phyloP scores from a whole-genome alignment of 2,329 filamentous ascomycete species.

The Clonostachys sp. region DNA sequence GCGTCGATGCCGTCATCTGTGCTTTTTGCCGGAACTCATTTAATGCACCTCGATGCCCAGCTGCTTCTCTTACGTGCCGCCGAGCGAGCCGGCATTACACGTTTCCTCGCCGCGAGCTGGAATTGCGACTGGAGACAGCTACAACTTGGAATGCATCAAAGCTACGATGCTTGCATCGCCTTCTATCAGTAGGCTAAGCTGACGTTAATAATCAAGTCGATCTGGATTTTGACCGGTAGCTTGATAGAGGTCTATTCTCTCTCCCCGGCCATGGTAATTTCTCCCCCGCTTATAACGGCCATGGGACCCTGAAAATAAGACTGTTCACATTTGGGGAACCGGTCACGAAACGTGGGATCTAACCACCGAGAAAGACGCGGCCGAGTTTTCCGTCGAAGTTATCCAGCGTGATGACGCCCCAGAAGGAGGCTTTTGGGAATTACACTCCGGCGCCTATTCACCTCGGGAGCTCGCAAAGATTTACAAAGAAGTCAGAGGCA shows the following conservation, averaged over 20 bases:
- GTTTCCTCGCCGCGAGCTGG: conserved; percentile 21
- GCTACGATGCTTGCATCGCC: conserved; percentile 24
- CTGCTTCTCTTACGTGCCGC: conserved; percentile 26
- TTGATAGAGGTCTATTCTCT: conserved; percentile 14
- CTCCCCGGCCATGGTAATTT: not conserved
- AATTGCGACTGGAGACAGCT: conserved; percentile 22
- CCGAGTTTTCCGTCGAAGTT: conserved; percentile 1
- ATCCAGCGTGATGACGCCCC: not conserved
- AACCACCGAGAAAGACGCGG: conserved; percentile 2
- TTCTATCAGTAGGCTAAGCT: conserved; percentile 21
- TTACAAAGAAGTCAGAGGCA: not conserved
- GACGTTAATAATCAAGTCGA: conserved; percentile 16
- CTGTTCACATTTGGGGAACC: not conserved
- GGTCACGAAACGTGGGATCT: conserved; percentile 1
- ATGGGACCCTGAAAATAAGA: not conserved
- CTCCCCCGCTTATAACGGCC: not conserved
- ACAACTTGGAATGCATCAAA: conserved; percentile 17
- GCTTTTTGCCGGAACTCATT: conserved; percentile 17
- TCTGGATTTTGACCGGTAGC: conserved; percentile 21
- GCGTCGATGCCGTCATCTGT: conserved; percentile 27
- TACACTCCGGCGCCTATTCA: not conserved
- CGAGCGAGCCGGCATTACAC: conserved; percentile 22
- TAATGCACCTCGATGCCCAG: conserved; percentile 20
- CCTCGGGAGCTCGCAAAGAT: not conserved
- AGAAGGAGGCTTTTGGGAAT: not conserved